Evolutionary conservation across 768 basidiomycete genomes (phyloP).

Genomic region (Boletus pseudopeckii): DNA sequence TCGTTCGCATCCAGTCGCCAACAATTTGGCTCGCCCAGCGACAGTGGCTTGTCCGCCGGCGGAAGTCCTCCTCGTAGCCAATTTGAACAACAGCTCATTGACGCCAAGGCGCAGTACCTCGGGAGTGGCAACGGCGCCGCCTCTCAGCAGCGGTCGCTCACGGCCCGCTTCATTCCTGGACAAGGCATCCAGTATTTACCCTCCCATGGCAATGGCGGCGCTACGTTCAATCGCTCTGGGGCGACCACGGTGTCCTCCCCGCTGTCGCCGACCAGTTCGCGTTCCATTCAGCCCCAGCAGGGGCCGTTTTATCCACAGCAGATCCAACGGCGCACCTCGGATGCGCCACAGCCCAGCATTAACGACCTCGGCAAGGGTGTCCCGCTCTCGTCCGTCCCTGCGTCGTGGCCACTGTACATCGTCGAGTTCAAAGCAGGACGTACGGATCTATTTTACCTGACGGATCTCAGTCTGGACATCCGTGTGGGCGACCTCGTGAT

Average conservation of each 20-base stretch:
- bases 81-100: constrained; percentile 45
- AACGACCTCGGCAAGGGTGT: constrained; percentile 83
- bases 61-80: constrained; percentile 49
- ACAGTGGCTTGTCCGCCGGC: constrained; percentile 49
- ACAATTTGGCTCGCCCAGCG: constrained; percentile 55
- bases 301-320: constrained; percentile 29
- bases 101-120: constrained; percentile 39
- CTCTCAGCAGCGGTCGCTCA: constrained; percentile 36
- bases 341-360: constrained; percentile 34
- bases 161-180: constrained; percentile 61
- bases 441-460: constrained; percentile 91
- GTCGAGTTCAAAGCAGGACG: constrained; percentile 98
- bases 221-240: constrained; percentile 39
- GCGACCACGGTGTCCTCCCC: constrained; percentile 45
- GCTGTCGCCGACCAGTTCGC: constrained; percentile 47
- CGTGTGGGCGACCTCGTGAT: constrained; percentile 90
- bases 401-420: constrained; percentile 88
- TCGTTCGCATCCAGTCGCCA: constrained; percentile 44
- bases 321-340: constrained; percentile 39
- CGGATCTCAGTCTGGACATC: constrained; percentile 62
- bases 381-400: constrained; percentile 77
- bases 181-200: constrained; percentile 61
- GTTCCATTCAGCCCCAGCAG: constrained; percentile 30
- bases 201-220: constrained; percentile 27
- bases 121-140: constrained; percentile 17